Conservation (phyloP, 2,329 filamentous ascomycete genomes). For the Metarhizium sp. region DNA sequence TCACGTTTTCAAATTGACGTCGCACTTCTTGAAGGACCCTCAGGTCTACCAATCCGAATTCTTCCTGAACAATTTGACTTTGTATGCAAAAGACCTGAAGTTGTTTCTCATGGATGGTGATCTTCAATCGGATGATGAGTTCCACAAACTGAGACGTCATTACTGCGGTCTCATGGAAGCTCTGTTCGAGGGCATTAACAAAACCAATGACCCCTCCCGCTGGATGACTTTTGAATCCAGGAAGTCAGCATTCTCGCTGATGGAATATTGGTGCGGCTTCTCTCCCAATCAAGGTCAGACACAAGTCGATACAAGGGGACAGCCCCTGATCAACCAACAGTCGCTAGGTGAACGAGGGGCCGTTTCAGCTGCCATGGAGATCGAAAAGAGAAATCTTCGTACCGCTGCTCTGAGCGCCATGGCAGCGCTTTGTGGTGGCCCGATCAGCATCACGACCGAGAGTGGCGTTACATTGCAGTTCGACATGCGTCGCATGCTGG, state of each 20-base stretch:
- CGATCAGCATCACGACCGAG: conserved; percentile 80
- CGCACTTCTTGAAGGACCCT: conserved; percentile 72
- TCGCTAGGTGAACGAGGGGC: conserved; percentile 66
- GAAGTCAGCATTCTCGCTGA: conserved; percentile 89
- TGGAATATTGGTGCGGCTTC: conserved; percentile 99
- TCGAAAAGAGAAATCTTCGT: conserved; percentile 86
- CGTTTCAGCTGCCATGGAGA: conserved; percentile 85
- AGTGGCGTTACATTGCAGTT: conserved; percentile 84
- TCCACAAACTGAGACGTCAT: conserved; percentile 81
- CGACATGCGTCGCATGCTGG: conserved; percentile 82
- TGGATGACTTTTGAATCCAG: conserved; percentile 98
- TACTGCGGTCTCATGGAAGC: conserved; percentile 93
- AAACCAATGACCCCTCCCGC: conserved; percentile 71
- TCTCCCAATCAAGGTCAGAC: conserved; percentile 84
- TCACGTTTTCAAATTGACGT: conserved; percentile 89
- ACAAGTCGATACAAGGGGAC: conserved; percentile 72
- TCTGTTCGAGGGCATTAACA: conserved; percentile 83
- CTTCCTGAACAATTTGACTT: conserved; percentile 79
- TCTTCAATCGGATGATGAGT: conserved; percentile 90
- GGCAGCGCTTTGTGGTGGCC: conserved; percentile 81
- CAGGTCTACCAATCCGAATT: conserved; percentile 81
- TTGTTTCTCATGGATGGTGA: conserved; percentile 92
- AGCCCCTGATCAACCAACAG: conserved; percentile 74
- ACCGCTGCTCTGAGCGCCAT: conserved; percentile 90
- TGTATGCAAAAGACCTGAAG: conserved; percentile 85